Evolutionary conservation across 2,329 filamentous ascomycete species (phyloP).

Genomic region (Paraconiothyrium brasiliense): DNA sequence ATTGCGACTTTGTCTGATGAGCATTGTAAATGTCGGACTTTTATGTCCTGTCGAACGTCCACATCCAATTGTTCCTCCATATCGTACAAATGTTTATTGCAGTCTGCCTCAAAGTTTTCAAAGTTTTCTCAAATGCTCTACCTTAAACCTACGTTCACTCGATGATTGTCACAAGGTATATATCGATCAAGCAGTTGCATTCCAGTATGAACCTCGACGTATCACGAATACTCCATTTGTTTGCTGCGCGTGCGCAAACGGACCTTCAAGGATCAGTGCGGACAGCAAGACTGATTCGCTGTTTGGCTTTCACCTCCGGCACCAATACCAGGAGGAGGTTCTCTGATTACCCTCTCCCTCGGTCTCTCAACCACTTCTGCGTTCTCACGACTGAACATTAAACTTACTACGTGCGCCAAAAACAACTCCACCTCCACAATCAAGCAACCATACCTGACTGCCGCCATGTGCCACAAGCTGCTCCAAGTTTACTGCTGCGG

Average conservation of each 20-base stretch:
- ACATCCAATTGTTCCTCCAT: too few relatives aligned
- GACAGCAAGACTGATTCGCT: neutral
- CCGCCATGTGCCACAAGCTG: slow-evolving; percentile 9
- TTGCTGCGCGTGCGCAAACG: neutral
- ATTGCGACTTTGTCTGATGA: too few relatives aligned
- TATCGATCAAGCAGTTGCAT: too few relatives aligned
- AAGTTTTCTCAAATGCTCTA: too few relatives aligned
- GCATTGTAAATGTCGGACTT: too few relatives aligned
- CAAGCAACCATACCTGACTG: neutral
- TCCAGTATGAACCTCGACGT: too few relatives aligned
- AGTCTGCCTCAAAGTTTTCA: too few relatives aligned
- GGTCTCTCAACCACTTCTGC: neutral
- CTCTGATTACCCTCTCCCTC: neutral
- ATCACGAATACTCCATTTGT: neutral
- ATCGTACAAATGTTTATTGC: too few relatives aligned
- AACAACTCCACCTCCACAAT: neutral
- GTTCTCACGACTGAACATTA: neutral
- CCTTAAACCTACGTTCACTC: too few relatives aligned
- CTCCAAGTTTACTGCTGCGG: slow-evolving; percentile 27
- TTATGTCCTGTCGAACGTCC: too few relatives aligned
- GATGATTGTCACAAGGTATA: too few relatives aligned
- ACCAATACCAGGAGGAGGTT: too few relatives aligned
- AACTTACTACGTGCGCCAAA: neutral
- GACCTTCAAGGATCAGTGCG: neutral
- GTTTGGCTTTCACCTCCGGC: neutral